phyloP scores from a whole-genome alignment of 495 filamentous ascomycete species.

The Lophiostoma macrostomum region DNA sequence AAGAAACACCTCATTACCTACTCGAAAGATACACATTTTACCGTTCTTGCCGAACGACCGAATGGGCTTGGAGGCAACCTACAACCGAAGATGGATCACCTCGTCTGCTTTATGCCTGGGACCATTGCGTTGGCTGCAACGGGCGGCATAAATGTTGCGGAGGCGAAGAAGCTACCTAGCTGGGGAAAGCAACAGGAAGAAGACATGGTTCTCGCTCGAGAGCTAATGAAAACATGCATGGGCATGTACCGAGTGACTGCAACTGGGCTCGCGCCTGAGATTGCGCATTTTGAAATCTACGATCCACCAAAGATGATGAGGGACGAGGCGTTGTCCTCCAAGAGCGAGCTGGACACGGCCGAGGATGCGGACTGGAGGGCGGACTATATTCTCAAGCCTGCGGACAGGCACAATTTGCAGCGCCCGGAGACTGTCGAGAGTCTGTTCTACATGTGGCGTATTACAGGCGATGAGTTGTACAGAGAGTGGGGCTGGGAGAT shows the following conservation, averaged over 20 bases:
- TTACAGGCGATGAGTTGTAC: conserved; percentile 88
- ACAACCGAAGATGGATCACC: conserved; percentile 93
- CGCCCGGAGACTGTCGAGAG: conserved; percentile 93
- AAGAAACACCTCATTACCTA: conserved; percentile 90
- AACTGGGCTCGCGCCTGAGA: conserved; percentile 89
- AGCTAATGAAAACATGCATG: conserved; percentile 97
- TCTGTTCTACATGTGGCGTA: conserved; percentile 97
- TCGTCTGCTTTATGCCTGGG: conserved; percentile 96
- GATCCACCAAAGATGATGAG: conserved; percentile 57
- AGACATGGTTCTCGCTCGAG: conserved; percentile 77
- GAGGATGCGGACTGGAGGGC: conserved; percentile 61
- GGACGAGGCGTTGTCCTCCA: conserved; percentile 41
- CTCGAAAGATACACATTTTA: conserved; percentile 72
- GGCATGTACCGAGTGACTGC: conserved; percentile 86
- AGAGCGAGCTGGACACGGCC: conserved; percentile 47
- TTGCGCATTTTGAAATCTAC: conserved; percentile 78
- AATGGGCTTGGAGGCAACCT: conserved; percentile 62
- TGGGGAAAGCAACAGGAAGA: conserved; percentile 82
- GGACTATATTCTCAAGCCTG: conserved; percentile 71
- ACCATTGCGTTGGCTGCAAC: conserved; percentile 90
- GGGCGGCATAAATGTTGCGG: conserved; percentile 66
- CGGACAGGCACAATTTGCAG: conserved; percentile 90
- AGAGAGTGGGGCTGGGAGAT: conserved; percentile 98
- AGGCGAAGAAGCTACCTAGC: conserved; percentile 63
- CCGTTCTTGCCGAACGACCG: conserved; percentile 83